Evolutionary conservation across 176 grass and related monocot species (phyloP), one percentile per base, ranked within the genome.

Genomic region (Bromus sterilis): DNA sequence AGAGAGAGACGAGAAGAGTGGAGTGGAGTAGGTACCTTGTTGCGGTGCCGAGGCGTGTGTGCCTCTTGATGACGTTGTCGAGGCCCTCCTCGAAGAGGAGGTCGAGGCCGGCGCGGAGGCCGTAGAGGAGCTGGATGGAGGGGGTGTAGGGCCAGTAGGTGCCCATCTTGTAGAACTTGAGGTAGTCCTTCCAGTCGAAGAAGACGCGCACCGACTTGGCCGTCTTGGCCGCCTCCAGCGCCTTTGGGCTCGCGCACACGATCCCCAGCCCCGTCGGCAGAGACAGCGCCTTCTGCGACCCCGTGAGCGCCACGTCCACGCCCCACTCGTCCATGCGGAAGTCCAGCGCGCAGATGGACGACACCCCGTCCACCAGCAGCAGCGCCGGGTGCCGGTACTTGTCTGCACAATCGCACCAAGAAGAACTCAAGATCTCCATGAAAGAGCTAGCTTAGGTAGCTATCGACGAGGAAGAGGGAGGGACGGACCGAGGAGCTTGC

Each of bases 311-410:
- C 21, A 98, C 95, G 56, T 98, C 95, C n/a, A 98, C 82, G 18
- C 96, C 96, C 96, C 93, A 95, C 82, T 93, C 96, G 42, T 99
- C 93, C 96, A 95, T 99, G 66, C 93, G 91, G 46, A 99, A 99
- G 67, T 95, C 93, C 35, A 99, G 24, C 34, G 96, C 96, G 67
- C 96, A 99, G 44, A 99, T 95, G 4, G 93, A 99, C 26, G 96
- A 99, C 56, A 99, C 96, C 48, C 96, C 96, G 43, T 95, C 96
- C 9, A 99, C 96, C 69, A 99, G 82, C 7, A 99, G 0, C 74
- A 98, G 49, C 26, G 95, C 95, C 10, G 95, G 95, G 85, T 93
- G 92, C 23, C 65, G 66, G 71, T 93, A 84, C 34, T 68, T 24
- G 84, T 98, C 95, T 88, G 86, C n/a, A n/a, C n/a, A n/a, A n/a